These are phyloP conservation scores for Spirogloea muscicola DNA, from an alignment of 139 green algal species.

Conservation along the genomic window DNA sequence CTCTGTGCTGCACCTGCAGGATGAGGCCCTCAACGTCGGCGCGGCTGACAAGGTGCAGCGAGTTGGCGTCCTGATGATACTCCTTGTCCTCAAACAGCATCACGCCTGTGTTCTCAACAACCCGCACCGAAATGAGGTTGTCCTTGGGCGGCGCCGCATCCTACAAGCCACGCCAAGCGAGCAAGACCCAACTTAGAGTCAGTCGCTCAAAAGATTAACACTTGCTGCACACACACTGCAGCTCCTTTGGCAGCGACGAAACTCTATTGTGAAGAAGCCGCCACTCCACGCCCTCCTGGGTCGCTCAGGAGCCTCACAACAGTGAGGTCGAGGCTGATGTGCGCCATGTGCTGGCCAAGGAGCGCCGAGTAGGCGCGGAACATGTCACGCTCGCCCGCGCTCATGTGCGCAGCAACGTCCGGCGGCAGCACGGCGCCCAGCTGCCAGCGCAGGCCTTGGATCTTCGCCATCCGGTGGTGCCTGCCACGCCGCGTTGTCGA, in stretches of 20 bases:
- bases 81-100: constrained; percentile 43
- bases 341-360: constrained; percentile 45
- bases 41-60: constrained; percentile 29
- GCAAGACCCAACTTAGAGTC: too few relatives aligned
- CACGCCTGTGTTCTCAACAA: constrained; percentile 27
- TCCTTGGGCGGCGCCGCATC: constrained; percentile 42
- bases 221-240: too few relatives aligned
- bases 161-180: constrained; percentile 3
- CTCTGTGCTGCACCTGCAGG: too few relatives aligned
- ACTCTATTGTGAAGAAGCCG: too few relatives aligned
- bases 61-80: constrained; percentile 18
- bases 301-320: too few relatives aligned
- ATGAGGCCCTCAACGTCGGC: constrained; percentile 39
- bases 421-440: constrained; percentile 46
- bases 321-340: constrained; percentile 43
- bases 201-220: too few relatives aligned
- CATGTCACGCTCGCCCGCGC: constrained; percentile 33
- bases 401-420: constrained; percentile 38
- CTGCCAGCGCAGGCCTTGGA: constrained; percentile 40
- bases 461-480: constrained; percentile 22
- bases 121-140: constrained; percentile 32
- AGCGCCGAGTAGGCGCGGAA: constrained; percentile 38
- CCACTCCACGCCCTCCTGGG: too few relatives aligned
- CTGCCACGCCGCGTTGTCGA: too few relatives aligned
- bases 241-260: too few relatives aligned